Evolutionary conservation across 805 yeast genomes (phyloP), one percentile per base, ranked within the genome.

Genomic region (Spathaspora gorwiae): DNA sequence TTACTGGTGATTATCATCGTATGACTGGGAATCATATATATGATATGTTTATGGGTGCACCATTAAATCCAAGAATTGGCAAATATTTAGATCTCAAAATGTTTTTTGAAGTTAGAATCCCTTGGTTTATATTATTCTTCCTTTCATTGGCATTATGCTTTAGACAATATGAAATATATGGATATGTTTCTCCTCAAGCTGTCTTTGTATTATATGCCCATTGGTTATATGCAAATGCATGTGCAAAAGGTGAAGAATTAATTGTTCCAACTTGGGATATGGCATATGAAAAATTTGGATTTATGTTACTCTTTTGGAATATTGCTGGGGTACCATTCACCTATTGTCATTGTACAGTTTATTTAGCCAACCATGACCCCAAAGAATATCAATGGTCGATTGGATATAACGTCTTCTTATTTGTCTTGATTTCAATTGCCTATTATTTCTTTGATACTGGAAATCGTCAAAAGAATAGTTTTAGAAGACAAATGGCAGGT

Each of bases 261-360:
- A 94, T 94, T 63, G 96, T 90, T 51, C 96, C 98, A 56, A 87
- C 96, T 14, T 94, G 99, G 98, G 99, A 94, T 66, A 92, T 94
- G 97, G 97, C 96, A 30, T 94, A 94, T 67, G 99, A 94, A 67
- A 94, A 94, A 70, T 94, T 94, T 59, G 99, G 99, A n/a, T 94
- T 94, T 75, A 90, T 94, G 98, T 79, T 94, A 54, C 81, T 90
- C 56, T 94, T 94, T 76, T 94, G 99, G 99, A 94, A 94, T 72
- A 89, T 94, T 64, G 97, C 97, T 30, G 99, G 99, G 58, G 99
- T 94, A 36, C 99, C 99, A 40, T 94, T 83, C 81, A 92, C 98
- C 37, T 94, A 94, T 73, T 89, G 97, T 68, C 97, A 90, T 62
- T 84, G 95, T 65, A 87, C 96, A 9, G 74, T 94, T 57, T 94